Evolutionary conservation across 2,329 filamentous ascomycete species (phyloP).

Genomic region (Tolypocladium album): DNA sequence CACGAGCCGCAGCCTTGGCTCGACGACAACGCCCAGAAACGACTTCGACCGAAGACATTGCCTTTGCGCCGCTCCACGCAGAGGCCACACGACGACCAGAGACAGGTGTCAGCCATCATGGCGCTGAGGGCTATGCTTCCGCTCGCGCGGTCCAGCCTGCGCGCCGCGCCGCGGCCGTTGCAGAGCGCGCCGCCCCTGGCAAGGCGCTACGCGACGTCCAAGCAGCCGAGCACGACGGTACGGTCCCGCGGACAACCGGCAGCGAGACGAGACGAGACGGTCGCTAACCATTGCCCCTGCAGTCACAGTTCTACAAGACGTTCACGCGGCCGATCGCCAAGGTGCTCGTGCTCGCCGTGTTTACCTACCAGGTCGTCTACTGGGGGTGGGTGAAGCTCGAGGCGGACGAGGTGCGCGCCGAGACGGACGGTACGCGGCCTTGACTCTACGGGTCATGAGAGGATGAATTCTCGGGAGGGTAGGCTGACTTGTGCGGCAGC

Average conservation of each 20-base stretch:
- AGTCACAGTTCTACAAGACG: constrained; percentile 62
- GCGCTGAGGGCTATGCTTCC: background rate
- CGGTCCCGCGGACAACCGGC: background rate
- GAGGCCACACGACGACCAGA: background rate
- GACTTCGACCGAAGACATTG: background rate
- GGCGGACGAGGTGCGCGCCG: constrained; percentile 52
- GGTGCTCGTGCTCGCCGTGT: constrained; percentile 61
- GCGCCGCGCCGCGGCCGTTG: background rate
- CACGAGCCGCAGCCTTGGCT: background rate
- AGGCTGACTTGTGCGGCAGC: constrained; percentile 7
- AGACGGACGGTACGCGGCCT: constrained; percentile 40
- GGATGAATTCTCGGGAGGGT: background rate
- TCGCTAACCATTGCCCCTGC: background rate
- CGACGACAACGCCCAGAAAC: background rate
- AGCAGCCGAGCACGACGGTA: constrained; percentile 2
- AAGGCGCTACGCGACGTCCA: background rate
- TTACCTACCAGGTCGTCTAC: constrained; percentile 70
- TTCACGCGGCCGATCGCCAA: constrained; percentile 66
- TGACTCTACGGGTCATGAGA: background rate
- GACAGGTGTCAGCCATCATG: background rate
- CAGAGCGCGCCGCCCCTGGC: background rate
- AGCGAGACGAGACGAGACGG: background rate
- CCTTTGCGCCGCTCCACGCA: background rate
- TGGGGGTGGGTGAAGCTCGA: constrained; percentile 67
- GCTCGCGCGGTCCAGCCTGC: background rate